Conservation (phyloP, 192 early-diverging fungal species). For the Gaertneriomyces sp. region DNA sequence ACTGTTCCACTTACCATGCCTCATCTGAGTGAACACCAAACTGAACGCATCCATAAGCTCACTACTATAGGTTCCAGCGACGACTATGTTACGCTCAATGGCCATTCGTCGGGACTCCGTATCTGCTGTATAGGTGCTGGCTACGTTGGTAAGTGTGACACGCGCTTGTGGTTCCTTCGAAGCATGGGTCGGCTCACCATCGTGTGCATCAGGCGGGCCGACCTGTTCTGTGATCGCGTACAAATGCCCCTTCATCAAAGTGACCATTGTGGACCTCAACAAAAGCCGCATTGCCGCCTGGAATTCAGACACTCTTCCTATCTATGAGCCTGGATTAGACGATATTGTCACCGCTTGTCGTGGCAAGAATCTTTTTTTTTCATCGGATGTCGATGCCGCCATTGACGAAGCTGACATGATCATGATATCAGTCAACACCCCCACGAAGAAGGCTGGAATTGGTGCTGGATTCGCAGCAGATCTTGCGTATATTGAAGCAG, state of each 20-base stretch:
- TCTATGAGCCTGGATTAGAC: constrained; percentile 90
- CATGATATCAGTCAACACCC: constrained; percentile 92
- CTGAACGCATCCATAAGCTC: no score
- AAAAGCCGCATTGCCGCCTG: constrained; percentile 77
- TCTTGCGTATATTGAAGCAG: constrained; percentile 78
- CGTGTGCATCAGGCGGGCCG: constrained; percentile 65
- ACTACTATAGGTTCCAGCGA: no score
- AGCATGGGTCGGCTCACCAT: not conserved
- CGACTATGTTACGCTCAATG: no score
- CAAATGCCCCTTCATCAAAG: constrained; percentile 81
- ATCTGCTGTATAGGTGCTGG: constrained; percentile 96
- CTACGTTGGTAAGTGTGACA: constrained; percentile 75
- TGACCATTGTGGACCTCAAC: constrained; percentile 88
- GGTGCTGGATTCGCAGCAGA: constrained; percentile 82
- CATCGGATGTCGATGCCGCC: constrained; percentile 73
- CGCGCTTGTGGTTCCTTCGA: not conserved
- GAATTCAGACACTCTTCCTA: constrained; percentile 84
- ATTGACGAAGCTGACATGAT: constrained; percentile 82
- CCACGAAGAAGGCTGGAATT: constrained; percentile 72
- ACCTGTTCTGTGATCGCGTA: constrained; percentile 88
- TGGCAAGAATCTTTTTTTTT: constrained; percentile 82
- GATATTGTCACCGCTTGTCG: constrained; percentile 73
- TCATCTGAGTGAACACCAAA: no score
- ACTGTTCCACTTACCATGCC: no score
- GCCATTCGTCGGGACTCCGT: constrained; percentile 29